phyloP scores from a whole-genome alignment of 805 yeast species.

The Teunomyces aglyptinius region DNA sequence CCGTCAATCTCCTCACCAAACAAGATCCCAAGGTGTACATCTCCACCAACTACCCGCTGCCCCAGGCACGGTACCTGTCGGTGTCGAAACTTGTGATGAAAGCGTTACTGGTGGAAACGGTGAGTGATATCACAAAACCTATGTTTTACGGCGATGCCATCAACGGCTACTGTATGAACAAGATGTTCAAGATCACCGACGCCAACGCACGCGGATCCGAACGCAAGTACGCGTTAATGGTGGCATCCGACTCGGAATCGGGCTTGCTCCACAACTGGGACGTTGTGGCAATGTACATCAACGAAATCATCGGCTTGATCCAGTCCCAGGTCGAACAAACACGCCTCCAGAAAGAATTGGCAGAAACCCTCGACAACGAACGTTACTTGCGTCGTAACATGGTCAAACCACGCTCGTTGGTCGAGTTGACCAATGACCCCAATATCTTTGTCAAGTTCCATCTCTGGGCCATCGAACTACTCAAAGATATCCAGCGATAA shows the following conservation, averaged over 20 bases:
- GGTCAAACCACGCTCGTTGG: conserved; percentile 54
- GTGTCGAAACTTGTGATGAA: conserved; percentile 61
- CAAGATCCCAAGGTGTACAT: conserved; percentile 35
- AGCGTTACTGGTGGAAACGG: conserved; percentile 65
- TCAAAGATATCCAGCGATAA: conserved; percentile 28
- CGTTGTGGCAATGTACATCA: conserved; percentile 38
- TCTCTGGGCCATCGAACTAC: conserved; percentile 58
- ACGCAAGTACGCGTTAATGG: conserved; percentile 60
- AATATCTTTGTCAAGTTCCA: conserved; percentile 57
- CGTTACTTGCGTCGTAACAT: conserved; percentile 55
- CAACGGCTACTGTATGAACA: conserved; percentile 58
- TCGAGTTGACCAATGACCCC: conserved; percentile 54
- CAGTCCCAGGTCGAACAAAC: conserved; percentile 9
- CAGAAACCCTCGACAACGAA: conserved; percentile 39
- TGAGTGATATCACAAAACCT: conserved; percentile 57
- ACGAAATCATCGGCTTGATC: conserved; percentile 19
- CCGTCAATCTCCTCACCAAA: conserved; percentile 18
- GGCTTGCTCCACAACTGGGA: conserved; percentile 56
- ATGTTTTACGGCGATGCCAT: conserved; percentile 61
- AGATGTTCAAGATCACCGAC: conserved; percentile 62
- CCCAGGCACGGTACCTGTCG: conserved; percentile 47
- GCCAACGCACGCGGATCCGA: conserved; percentile 72
- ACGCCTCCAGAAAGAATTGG: conserved; percentile 9
- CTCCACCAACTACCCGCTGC: conserved; percentile 61
- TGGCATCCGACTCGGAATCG: conserved; percentile 54